phyloP scores from a whole-genome alignment of 768 basidiomycete species.

The Termitomyces heimii region DNA sequence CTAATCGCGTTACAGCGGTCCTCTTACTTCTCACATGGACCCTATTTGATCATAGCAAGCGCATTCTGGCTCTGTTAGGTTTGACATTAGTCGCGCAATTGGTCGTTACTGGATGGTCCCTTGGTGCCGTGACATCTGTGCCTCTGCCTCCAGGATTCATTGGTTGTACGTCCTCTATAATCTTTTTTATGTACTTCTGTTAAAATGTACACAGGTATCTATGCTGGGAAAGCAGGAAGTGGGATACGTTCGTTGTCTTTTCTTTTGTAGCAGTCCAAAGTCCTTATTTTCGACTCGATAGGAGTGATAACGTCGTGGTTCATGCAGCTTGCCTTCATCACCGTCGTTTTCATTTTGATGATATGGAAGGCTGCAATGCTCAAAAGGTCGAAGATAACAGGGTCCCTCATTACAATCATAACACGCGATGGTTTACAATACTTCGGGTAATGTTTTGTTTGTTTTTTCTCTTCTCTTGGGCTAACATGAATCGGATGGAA shows the following conservation, averaged over 20 bases:
- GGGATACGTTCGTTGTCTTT: neutral
- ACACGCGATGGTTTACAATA: too few species aligned
- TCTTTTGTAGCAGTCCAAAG: too few species aligned
- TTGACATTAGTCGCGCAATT: neutral
- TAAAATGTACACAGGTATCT: neutral
- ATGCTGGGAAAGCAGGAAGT: neutral
- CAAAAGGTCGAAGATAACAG: neutral
- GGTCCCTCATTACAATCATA: too few species aligned
- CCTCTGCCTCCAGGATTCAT: neutral
- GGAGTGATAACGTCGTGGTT: neutral
- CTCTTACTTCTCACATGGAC: too few species aligned
- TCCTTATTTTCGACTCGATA: neutral
- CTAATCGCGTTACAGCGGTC: too few species aligned
- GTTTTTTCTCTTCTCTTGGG: neutral
- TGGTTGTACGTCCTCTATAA: neutral
- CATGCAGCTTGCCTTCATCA: neutral
- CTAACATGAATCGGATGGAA: neutral
- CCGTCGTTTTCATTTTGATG: neutral
- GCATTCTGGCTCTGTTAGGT: too few species aligned
- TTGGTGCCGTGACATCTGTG: too few species aligned
- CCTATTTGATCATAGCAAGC: too few species aligned
- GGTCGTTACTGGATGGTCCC: neutral
- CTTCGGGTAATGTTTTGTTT: neutral
- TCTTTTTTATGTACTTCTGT: neutral
- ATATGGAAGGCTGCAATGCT: neutral